Evolutionary conservation across 768 basidiomycete genomes (phyloP).

Genomic region (Leccinum truebloodii): DNA sequence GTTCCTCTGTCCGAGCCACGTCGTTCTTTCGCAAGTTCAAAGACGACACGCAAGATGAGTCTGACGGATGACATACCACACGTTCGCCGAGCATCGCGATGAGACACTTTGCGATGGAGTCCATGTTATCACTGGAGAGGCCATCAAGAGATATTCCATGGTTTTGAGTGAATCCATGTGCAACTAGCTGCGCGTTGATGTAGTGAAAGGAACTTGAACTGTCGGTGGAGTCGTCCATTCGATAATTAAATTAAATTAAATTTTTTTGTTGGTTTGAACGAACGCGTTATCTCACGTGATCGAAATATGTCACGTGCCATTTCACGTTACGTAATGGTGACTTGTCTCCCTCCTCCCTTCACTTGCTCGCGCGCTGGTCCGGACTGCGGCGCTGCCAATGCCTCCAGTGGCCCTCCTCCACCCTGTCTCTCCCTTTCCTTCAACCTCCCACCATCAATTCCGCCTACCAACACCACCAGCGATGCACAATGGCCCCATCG

Average conservation of each 20-base stretch:
- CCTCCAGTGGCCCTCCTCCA: slow-evolving; percentile 37
- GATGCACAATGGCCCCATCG: slow-evolving; percentile 42
- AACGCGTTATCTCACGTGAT: slow-evolving; percentile 34
- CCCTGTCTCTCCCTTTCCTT: slow-evolving; percentile 35
- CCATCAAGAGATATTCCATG: slow-evolving; percentile 73
- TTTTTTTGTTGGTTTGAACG: neutral
- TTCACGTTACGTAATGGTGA: slow-evolving; percentile 28
- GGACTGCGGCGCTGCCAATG: neutral
- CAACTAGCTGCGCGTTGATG: slow-evolving; percentile 77
- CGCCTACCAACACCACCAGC: slow-evolving; percentile 16
- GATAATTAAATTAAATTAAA: neutral
- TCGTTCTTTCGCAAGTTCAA: slow-evolving; percentile 52
- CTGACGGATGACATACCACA: slow-evolving; percentile 51
- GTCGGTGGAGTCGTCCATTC: neutral
- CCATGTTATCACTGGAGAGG: slow-evolving; percentile 52
- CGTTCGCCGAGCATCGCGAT: slow-evolving; percentile 74
- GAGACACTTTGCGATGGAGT: slow-evolving; percentile 70
- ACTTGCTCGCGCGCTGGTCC: neutral
- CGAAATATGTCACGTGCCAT: slow-evolving; percentile 7
- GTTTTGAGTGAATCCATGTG: slow-evolving; percentile 70
- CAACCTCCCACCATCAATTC: neutral
- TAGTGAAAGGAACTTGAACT: slow-evolving; percentile 52
- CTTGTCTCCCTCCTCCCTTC: slow-evolving; percentile 13
- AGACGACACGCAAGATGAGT: neutral
- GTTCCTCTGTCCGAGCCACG: slow-evolving; percentile 75